Conservation (phyloP, 345 rosid genomes). For the Euphorbia peplus region DNA sequence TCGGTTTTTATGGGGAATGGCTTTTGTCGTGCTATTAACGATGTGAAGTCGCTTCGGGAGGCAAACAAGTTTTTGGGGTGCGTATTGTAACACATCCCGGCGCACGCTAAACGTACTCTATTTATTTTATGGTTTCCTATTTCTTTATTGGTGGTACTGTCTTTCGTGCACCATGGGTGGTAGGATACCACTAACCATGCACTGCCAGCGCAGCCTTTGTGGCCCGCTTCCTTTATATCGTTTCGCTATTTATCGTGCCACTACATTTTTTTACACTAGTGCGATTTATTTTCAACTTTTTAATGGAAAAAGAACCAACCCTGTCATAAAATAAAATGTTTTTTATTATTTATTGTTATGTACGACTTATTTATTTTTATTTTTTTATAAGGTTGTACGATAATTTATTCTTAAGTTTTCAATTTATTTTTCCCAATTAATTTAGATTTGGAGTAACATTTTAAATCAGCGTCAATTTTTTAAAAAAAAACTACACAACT, state of each 20-base stretch:
- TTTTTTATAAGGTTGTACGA: no score
- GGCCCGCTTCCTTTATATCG: constrained; percentile 3
- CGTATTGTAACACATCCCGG: background rate
- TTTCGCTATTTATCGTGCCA: background rate
- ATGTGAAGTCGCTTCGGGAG: constrained; percentile 5
- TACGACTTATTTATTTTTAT: no score
- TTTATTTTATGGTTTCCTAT: background rate
- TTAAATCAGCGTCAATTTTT: no score
- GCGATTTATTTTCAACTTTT: no score
- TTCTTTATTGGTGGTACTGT: background rate
- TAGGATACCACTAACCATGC: constrained; percentile 9
- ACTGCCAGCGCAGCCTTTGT: background rate
- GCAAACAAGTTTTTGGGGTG: background rate
- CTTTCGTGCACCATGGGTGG: constrained; percentile 20
- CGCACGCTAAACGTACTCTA: constrained; percentile 4
- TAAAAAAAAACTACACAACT: no score
- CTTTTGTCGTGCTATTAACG: constrained; percentile 70
- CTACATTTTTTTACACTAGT: no score
- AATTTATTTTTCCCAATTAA: no score
- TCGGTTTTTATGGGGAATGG: constrained; percentile 58
- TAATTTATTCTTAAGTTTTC: no score
- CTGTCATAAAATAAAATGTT: no score
- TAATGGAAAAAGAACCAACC: no score
- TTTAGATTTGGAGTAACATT: no score
- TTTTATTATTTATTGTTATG: no score